These are phyloP conservation scores for Talaromyces sp. DNA, from an alignment of 2,329 filamentous ascomycete species.

Conservation along the genomic window DNA sequence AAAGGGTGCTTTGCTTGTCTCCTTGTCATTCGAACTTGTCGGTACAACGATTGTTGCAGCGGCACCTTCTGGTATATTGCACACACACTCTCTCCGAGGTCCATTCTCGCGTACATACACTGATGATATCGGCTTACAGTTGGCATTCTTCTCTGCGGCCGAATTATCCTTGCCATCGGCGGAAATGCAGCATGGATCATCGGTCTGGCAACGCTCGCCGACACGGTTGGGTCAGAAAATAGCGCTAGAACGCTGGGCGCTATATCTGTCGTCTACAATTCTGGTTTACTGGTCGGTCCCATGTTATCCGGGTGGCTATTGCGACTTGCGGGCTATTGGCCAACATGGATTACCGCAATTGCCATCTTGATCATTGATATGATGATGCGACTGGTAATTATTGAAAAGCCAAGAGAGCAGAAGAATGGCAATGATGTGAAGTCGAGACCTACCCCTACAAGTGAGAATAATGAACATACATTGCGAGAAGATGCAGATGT, in stretches of 20 bases:
- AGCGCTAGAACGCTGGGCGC: slow-evolving; percentile 29
- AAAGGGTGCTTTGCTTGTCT: slow-evolving; percentile 26
- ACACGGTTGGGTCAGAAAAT: slow-evolving; percentile 27
- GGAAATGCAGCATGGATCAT: slow-evolving; percentile 34
- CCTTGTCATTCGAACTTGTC: slow-evolving; percentile 25
- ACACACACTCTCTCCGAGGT: background rate
- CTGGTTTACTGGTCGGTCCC: slow-evolving; percentile 29
- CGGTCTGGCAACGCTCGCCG: slow-evolving; percentile 29
- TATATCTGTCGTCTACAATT: slow-evolving; percentile 25
- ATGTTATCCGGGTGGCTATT: slow-evolving; percentile 29
- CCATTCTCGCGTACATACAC: background rate
- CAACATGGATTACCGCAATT: slow-evolving; percentile 30
- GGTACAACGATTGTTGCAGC: slow-evolving; percentile 28
- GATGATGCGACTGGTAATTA: slow-evolving; percentile 29
- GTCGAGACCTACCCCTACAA: background rate
- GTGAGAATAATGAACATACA: background rate
- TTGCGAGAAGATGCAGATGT: background rate
- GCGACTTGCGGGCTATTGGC: slow-evolving; percentile 29
- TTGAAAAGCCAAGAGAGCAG: slow-evolving; percentile 22
- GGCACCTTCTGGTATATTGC: slow-evolving; percentile 25
- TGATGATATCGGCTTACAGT: slow-evolving; percentile 18
- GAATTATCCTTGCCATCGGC: slow-evolving; percentile 30
- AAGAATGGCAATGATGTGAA: background rate
- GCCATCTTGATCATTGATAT: slow-evolving; percentile 28
- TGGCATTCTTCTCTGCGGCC: slow-evolving; percentile 26